A percentile compares a stretch with the other conserved stretches of the same genome.
Conservation (phyloP, 495 filamentous ascomycete genomes). For the Usnea hakonensis region DNA sequence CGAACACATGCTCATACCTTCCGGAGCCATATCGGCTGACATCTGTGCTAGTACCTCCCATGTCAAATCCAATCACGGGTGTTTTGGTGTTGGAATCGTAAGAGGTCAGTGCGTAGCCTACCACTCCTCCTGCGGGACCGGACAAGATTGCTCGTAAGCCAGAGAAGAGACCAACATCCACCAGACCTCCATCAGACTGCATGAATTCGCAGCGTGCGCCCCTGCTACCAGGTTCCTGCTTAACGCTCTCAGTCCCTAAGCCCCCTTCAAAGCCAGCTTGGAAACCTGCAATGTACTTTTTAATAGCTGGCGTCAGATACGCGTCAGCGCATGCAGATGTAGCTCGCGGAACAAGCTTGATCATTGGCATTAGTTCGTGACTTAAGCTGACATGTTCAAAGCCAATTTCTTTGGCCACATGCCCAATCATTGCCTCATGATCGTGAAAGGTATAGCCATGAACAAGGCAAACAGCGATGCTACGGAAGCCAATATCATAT, state of each 20-base stretch:
- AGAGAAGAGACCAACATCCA: constrained; percentile 49
- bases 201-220: constrained; percentile 49
- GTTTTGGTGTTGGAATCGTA: constrained; percentile 80
- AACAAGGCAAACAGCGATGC: constrained; percentile 45
- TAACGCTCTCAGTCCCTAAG: constrained; percentile 39
- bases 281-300: constrained; percentile 90
- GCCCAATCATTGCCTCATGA: constrained; percentile 43
- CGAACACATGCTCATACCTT: constrained; percentile 92
- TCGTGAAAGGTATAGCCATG: constrained; percentile 50
- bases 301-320: constrained; percentile 91
- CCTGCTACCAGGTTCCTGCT: constrained; percentile 53
- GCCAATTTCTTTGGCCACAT: constrained; percentile 42
- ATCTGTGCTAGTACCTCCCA: constrained; percentile 93
- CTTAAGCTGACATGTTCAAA: constrained; percentile 51
- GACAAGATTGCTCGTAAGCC: constrained; percentile 53
- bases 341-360: constrained; percentile 61
- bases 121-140: constrained; percentile 62
- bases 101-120: constrained; percentile 89
- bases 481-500: constrained; percentile 38
- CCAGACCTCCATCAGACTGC: constrained; percentile 50
- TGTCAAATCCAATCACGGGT: constrained; percentile 94
- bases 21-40: constrained; percentile 85
- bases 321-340: constrained; percentile 94
- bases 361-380: constrained; percentile 77
- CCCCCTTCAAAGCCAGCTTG: constrained; percentile 52